Evolutionary conservation across 208 protist genomes (phyloP), one percentile per base, ranked within the genome.

Genomic region (Leishmania guyanensis): DNA sequence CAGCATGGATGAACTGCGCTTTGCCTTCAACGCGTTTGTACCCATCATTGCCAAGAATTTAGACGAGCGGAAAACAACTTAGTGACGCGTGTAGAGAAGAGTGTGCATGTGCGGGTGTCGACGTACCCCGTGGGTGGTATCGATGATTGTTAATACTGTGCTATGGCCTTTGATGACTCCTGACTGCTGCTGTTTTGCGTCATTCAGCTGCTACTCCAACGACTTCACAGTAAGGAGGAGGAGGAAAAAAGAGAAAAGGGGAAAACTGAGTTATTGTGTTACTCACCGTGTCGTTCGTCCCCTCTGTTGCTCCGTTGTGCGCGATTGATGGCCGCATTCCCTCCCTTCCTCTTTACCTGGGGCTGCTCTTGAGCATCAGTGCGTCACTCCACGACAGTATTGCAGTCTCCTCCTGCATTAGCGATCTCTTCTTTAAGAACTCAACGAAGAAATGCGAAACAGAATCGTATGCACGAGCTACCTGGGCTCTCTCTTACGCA

Each of bases 21-120:
- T 95, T 73, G 92, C 94, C 16, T 97, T 96, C 73, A 87, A 96
- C 75, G 90, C 94, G 14, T 81, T 96, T 53, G 83, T 97, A 16
- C 94, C 94, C 16, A 94, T 97, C 36, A 56, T 97, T 12, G 84
- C 89, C 75, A 89, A 92, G 78, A 94, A 91, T 76, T 64, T 92
- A 2, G 74, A 68, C 54, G 54, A 75, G 36, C 60, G 39, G 75
- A 64, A 43, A 51, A 62, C 50, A 5, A 10, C 50, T 36, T 54
- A 60, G 50, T 76, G 71, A n/a, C 29, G 3, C 71, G 6, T 54
- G 46, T 29, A 29, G 29, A 12, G 20, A 22, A 36, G 26, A 9
- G 46, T n/a, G 46, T 26, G 17, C 16, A 12, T 74, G 9, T 51
- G 36, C 36, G 36, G 36, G 36, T 2, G 12, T 39, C 22, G 51